These are phyloP conservation scores for Sesbania bispinosa DNA, from an alignment of 306 rosid species.

Conservation along the genomic window DNA sequence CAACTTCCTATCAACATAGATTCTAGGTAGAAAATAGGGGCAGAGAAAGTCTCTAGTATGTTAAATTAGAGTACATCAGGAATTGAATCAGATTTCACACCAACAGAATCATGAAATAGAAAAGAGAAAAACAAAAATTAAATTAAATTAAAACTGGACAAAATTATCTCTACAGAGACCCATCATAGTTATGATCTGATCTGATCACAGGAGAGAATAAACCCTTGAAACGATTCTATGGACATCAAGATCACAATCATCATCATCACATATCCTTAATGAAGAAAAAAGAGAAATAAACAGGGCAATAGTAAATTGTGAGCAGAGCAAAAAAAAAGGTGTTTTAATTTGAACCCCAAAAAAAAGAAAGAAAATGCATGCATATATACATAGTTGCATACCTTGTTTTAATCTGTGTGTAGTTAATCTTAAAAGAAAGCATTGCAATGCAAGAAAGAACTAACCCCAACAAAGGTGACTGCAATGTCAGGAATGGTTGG, in stretches of 20 bases:
- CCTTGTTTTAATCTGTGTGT: slow-evolving; percentile 32
- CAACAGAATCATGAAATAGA: neutral
- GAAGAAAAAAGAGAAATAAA: neutral
- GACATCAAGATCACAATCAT: neutral
- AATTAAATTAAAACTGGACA: neutral
- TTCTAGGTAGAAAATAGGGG: neutral
- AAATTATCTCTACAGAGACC: neutral
- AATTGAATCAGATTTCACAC: slow-evolving; percentile 11
- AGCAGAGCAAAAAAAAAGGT: too few relatives aligned
- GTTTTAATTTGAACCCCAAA: neutral
- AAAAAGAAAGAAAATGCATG: neutral
- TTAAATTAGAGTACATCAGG: too few relatives aligned
- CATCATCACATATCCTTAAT: too few relatives aligned
- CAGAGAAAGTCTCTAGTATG: too few relatives aligned
- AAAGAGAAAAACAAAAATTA: neutral
- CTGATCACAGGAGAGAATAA: neutral
- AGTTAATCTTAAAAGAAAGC: neutral
- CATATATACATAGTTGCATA: neutral
- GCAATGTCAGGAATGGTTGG: slow-evolving; percentile 9
- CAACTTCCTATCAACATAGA: neutral
- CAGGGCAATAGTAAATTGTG: neutral
- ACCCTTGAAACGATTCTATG: neutral
- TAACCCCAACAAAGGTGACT: slow-evolving; percentile 7
- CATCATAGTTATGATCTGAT: neutral
- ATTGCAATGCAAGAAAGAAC: neutral